Evolutionary conservation across 2,329 filamentous ascomycete species (phyloP), one percentile per base, ranked within the genome.

Genomic region (Penicillium sp.): DNA sequence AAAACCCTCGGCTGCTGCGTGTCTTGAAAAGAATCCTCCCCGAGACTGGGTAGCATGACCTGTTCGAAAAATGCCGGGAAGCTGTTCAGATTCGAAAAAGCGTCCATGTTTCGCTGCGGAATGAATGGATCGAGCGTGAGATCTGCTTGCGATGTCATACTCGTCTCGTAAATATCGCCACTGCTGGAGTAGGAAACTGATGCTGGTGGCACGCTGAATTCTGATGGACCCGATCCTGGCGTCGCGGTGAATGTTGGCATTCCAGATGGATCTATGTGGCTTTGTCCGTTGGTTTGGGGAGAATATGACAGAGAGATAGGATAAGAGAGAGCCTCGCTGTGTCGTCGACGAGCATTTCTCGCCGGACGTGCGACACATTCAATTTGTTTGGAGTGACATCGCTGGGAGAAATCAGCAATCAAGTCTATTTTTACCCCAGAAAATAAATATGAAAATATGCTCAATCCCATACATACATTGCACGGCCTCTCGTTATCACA

Each of bases 61-160:
- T 56, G 55, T 21, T 58, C 55, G 21, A 58, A 58, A 18, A 58
- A 58, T 3, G 50, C 50, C 2, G 55, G 55, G 17, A 56, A 58
- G 4, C 18, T 39, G 15, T 53, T 51, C 7, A 56, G 34, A 7
- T 24, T 34, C 2, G 45, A 34, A 39, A 42, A 49, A 4, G n/a
- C 12, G 29, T 47, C 29, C 12, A 49, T 24, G 4, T 42, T 34
- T 18, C 18, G 24, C 3, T 46, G 23, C 6, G 45, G 15, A 2
- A 52, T 44, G 9, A 46, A 40, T 1, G 21, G 2, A 9, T 48
- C 45, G 2, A 55, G 13, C 7, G 21, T n/a, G 32, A 55, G 17
- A 20, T 47, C 46, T 13, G 33, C 24, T 8, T 40, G 21, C 3
- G 49, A 30, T 4, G 29, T 27, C n/a, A 51, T 18, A 23, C 26